Evolutionary conservation across 2,329 filamentous ascomycete genomes (phyloP).

Genomic region (Calcarisporium arbuscula): DNA sequence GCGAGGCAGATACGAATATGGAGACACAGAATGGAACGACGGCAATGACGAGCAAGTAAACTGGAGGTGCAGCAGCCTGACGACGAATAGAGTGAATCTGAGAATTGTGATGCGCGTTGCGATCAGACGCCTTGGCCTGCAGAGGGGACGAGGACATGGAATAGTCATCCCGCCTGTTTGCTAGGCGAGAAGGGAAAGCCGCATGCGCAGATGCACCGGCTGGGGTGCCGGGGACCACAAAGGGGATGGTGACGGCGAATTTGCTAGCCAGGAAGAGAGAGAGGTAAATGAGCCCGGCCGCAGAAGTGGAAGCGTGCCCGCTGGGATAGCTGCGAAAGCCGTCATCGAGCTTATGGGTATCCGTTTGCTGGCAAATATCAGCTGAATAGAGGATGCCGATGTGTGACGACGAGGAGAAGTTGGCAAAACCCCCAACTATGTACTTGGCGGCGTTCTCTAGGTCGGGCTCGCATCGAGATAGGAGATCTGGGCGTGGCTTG

Average conservation of each 20-base stretch:
- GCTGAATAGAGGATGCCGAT: conserved; percentile 67
- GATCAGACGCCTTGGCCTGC: conserved; percentile 16
- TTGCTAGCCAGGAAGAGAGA: conserved; percentile 83
- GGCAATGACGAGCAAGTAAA: conserved; percentile 67
- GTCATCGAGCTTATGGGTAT: conserved; percentile 59
- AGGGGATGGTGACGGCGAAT: conserved; percentile 68
- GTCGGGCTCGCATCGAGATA: conserved; percentile 74
- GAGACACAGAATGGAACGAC: conserved; percentile 67
- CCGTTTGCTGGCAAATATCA: conserved; percentile 64
- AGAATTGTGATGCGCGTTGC: conserved; percentile 20
- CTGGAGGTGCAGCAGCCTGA: conserved; percentile 73
- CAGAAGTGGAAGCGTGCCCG: conserved; percentile 58
- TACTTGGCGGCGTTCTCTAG: conserved; percentile 53
- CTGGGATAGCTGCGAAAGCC: conserved; percentile 73
- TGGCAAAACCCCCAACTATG: conserved; percentile 55
- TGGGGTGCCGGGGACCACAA: conserved; percentile 47
- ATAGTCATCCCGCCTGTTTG: conserved; percentile 24
- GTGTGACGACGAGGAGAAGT: conserved; percentile 24
- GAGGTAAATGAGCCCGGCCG: conserved; percentile 77
- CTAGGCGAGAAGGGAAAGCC: conserved; percentile 68
- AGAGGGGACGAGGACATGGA: conserved; percentile 15
- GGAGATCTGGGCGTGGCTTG: conserved; percentile 72
- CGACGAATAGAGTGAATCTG: conserved; percentile 43
- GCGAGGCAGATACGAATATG: conserved; percentile 76
- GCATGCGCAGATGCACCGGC: conserved; percentile 45